Conservation (phyloP, 1,284 basidiomycete species). For the Sporisorium scitamineum region DNA sequence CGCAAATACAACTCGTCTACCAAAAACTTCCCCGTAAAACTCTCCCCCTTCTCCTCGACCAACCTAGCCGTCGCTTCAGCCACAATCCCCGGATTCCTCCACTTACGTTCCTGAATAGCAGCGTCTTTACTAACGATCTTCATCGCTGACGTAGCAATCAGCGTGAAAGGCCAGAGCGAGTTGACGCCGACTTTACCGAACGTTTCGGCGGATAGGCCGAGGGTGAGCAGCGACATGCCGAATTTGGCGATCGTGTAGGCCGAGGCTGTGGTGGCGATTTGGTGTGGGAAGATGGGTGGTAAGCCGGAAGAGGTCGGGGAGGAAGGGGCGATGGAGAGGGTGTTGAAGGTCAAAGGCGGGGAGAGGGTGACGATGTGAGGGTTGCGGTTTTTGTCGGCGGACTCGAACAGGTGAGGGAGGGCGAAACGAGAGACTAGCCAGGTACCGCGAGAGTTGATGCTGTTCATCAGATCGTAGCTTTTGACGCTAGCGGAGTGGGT, state of each 20-base stretch:
- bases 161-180: constrained; percentile 60
- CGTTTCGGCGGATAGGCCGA: constrained; percentile 63
- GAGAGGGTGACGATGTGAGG: constrained; percentile 68
- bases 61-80: constrained; percentile 63
- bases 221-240: constrained; percentile 64
- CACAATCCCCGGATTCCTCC: constrained; percentile 62
- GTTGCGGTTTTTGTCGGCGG: constrained; percentile 41
- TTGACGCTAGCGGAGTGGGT: constrained; percentile 56
- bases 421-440: constrained; percentile 64
- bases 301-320: constrained; percentile 1
- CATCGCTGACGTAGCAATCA: constrained; percentile 63
- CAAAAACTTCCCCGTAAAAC: constrained; percentile 51
- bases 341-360: constrained; percentile 57
- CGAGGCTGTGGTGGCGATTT: constrained; percentile 40
- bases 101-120: constrained; percentile 43
- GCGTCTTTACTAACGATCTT: constrained; percentile 57
- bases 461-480: constrained; percentile 50
- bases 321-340: constrained; percentile 51
- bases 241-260: constrained; percentile 67
- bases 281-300: constrained; percentile 36
- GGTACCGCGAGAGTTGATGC: constrained; percentile 64
- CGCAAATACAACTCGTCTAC: constrained; percentile 68
- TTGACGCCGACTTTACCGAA: constrained; percentile 58
- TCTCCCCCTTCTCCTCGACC: constrained; percentile 46
- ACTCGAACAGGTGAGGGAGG: constrained; percentile 61